Evolutionary conservation across 805 yeast genomes (phyloP).

Genomic region (Millerago galiae): DNA sequence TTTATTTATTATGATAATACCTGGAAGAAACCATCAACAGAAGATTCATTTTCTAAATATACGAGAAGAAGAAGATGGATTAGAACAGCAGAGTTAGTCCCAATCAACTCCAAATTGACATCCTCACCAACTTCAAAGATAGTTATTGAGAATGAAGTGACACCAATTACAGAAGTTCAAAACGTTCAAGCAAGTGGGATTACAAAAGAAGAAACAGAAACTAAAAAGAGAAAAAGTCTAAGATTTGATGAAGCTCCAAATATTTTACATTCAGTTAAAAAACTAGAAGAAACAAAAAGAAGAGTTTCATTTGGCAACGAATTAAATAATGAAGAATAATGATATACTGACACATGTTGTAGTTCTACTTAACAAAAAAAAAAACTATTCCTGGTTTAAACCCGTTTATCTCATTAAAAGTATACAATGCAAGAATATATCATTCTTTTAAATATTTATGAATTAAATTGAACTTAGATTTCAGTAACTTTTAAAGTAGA

Average conservation of each 20-base stretch:
- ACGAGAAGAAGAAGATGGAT: slow-evolving; percentile 96
- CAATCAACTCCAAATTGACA: slow-evolving; percentile 17
- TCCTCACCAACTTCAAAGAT: slow-evolving; percentile 3
- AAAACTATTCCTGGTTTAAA: not conserved
- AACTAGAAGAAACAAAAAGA: slow-evolving; percentile 10
- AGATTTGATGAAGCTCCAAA: slow-evolving; percentile 38
- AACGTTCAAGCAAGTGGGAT: slow-evolving; percentile 20
- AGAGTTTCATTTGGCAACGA: slow-evolving; percentile 8
- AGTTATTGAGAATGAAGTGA: slow-evolving; percentile 6
- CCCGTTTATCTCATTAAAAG: slow-evolving; percentile 16
- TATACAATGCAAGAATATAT: slow-evolving; percentile 6
- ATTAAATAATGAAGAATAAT: not conserved
- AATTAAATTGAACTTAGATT: slow-evolving; percentile 26
- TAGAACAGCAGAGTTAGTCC: slow-evolving; percentile 81
- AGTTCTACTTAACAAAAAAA: too few species aligned
- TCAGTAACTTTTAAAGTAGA: slow-evolving; percentile 75
- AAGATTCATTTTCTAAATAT: slow-evolving; percentile 82
- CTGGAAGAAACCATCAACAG: slow-evolving; percentile 88
- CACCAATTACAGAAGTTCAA: slow-evolving; percentile 18
- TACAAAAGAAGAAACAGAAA: slow-evolving; percentile 6
- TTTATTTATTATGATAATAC: slow-evolving; percentile 86
- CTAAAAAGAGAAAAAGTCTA: slow-evolving; percentile 34
- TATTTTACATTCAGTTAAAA: slow-evolving; percentile 19
- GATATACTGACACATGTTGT: too few species aligned
- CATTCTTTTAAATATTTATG: not conserved